These are phyloP conservation scores for Lumnitzera littorea DNA, from an alignment of 345 rosid genomes.

Conservation along the genomic window DNA sequence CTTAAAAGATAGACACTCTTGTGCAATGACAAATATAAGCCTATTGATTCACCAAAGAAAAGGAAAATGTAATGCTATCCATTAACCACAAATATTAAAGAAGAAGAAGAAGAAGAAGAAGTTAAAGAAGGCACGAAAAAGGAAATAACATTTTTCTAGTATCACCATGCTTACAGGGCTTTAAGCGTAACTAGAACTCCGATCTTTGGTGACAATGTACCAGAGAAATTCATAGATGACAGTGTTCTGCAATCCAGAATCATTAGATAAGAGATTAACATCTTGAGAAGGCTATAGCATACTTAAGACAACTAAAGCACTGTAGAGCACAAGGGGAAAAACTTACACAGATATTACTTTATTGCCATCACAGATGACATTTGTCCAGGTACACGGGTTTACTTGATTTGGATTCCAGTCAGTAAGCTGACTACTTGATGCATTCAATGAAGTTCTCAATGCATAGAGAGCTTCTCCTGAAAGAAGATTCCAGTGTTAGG, in stretches of 20 bases:
- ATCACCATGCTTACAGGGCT: constrained; percentile 56
- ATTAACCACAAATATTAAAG: no score
- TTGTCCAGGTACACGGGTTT: constrained; percentile 92
- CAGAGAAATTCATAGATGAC: constrained; percentile 73
- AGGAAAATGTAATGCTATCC: no score
- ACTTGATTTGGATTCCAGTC: constrained; percentile 88
- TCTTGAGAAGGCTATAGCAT: background rate
- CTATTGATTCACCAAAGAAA: no score
- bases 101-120: no score
- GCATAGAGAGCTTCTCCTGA: constrained; percentile 71
- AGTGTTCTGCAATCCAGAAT: constrained; percentile 48
- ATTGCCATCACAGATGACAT: constrained; percentile 54
- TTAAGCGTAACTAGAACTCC: constrained; percentile 53
- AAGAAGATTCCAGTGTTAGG: constrained; percentile 5
- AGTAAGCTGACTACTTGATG: constrained; percentile 35
- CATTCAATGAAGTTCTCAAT: constrained; percentile 44
- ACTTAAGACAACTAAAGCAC: background rate
- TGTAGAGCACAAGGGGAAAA: background rate
- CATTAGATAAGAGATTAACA: constrained; percentile 10
- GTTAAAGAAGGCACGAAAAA: background rate
- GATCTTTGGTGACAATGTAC: constrained; percentile 61
- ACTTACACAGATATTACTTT: constrained; percentile 75
- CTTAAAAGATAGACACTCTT: no score
- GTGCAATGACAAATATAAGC: no score
- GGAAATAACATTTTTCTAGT: background rate